phyloP scores from a whole-genome alignment of 2,329 filamentous ascomycete genomes.

The Myrmaecium sp. region DNA sequence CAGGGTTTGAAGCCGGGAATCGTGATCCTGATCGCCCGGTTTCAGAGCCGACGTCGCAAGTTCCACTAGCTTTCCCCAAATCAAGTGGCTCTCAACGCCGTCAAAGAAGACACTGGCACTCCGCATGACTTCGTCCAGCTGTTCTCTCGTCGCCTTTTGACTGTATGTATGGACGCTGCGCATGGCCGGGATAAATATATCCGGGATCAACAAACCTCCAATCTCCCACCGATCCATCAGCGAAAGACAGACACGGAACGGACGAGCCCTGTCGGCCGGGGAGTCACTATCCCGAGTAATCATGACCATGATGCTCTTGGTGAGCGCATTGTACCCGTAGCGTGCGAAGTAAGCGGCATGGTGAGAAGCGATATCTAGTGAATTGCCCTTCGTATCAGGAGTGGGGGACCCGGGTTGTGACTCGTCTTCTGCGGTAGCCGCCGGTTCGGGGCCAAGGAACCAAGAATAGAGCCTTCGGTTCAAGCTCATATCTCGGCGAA shows the following conservation, averaged over 20 bases:
- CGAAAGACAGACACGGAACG: conserved; percentile 82
- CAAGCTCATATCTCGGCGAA: conserved; percentile 85
- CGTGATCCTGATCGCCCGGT: conserved; percentile 30
- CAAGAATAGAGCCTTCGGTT: conserved; percentile 92
- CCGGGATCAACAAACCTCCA: conserved; percentile 71
- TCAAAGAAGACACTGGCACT: conserved; percentile 96
- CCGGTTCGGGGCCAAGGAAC: conserved; percentile 68
- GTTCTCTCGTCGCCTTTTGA: conserved; percentile 43
- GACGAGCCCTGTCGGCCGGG: conserved; percentile 56
- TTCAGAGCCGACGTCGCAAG: conserved; percentile 37
- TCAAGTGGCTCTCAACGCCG: conserved; percentile 83
- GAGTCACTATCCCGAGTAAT: conserved; percentile 40
- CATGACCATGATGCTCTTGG: conserved; percentile 59
- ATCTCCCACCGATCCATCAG: conserved; percentile 99
- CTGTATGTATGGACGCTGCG: conserved; percentile 65
- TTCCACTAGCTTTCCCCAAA: conserved; percentile 67
- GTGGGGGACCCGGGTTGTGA: conserved; percentile 18
- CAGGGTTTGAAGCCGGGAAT: conserved; percentile 42
- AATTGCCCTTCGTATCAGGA: conserved; percentile 34
- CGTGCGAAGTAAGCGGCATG: conserved; percentile 59
- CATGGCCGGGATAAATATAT: conserved; percentile 75
- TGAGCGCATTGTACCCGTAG: conserved; percentile 59
- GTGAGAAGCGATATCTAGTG: conserved; percentile 21
- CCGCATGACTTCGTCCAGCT: conserved; percentile 73
- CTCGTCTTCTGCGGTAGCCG: conserved; percentile 19